Evolutionary conservation across 2,329 filamentous ascomycete species (phyloP).

Genomic region (Verruconis gallopava): DNA sequence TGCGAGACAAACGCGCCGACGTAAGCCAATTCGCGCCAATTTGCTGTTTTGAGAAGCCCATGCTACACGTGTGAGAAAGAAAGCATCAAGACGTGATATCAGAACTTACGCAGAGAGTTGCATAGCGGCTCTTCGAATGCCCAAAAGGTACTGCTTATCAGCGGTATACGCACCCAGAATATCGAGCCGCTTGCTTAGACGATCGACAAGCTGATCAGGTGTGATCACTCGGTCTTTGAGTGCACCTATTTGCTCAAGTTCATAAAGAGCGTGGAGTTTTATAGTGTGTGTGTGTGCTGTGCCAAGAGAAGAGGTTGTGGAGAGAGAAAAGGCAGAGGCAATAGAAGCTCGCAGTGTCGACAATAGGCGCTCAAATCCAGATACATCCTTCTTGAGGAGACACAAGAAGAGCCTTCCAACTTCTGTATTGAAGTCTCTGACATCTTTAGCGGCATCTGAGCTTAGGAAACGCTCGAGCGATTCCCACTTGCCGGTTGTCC

Average conservation of each 20-base stretch:
- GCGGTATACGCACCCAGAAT: conserved; percentile 76
- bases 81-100: conserved; percentile 8
- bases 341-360: conserved; percentile 55
- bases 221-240: conserved; percentile 17
- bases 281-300: conserved; percentile 57
- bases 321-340: conserved; percentile 60
- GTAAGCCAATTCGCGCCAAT: conserved; percentile 76
- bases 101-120: conserved; percentile 51
- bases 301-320: conserved; percentile 67
- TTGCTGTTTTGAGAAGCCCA: conserved; percentile 54
- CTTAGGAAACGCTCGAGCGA: conserved; percentile 52
- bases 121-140: conserved; percentile 78
- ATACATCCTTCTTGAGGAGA: conserved; percentile 39
- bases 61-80: conserved; percentile 18
- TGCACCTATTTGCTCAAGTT: conserved; percentile 65
- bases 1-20: conserved; percentile 74
- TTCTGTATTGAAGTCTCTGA: conserved; percentile 68
- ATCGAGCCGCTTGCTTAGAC: conserved; percentile 66
- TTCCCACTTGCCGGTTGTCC: conserved; percentile 75
- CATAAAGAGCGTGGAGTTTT: conserved; percentile 74
- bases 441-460: conserved; percentile 31
- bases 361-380: conserved; percentile 45
- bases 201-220: conserved; percentile 34
- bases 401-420: conserved; percentile 56
- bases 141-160: conserved; percentile 88